Conservation (phyloP, 495 filamentous ascomycete species). For the Usnea hakonensis region DNA sequence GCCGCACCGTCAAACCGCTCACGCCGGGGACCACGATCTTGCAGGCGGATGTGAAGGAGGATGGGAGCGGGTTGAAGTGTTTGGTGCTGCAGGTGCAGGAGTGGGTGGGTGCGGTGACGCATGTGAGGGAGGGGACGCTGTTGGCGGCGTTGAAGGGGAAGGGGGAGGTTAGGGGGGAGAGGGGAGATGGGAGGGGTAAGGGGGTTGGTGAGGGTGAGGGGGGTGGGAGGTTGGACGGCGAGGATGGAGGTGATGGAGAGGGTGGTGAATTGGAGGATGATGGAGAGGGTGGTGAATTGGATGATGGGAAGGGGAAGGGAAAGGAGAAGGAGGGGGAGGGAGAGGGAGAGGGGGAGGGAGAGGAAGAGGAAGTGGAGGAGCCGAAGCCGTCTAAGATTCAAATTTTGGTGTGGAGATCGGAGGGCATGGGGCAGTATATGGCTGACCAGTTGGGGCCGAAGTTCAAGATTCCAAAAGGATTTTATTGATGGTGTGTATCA, state of each 20-base stretch:
- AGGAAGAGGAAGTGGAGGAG: not conserved
- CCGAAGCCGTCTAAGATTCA: constrained; percentile 8
- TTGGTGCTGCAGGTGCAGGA: constrained; percentile 18
- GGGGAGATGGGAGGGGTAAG: constrained; percentile 2
- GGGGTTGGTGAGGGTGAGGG: not conserved
- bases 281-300: not conserved
- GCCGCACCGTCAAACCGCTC: not conserved
- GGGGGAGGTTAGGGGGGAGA: not conserved
- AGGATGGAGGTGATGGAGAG: constrained; percentile 7
- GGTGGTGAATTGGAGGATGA: not conserved
- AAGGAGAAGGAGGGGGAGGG: not conserved
- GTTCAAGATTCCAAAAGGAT: constrained; percentile 17
- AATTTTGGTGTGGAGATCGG: constrained; percentile 18
- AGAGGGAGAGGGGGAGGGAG: not conserved
- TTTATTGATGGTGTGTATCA: constrained; percentile 10
- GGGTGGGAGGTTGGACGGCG: not conserved
- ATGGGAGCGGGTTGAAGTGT: constrained; percentile 1
- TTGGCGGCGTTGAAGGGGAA: constrained; percentile 14
- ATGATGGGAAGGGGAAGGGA: not conserved
- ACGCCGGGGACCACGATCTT: constrained; percentile 2
- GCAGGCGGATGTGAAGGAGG: not conserved
- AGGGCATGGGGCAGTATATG: constrained; percentile 17
- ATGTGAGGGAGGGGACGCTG: constrained; percentile 14
- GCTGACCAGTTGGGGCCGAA: constrained; percentile 8
- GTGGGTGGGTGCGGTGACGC: constrained; percentile 9